Conservation (phyloP, 1,139 yeast genomes). For the Blastobotrys capitulatus region DNA sequence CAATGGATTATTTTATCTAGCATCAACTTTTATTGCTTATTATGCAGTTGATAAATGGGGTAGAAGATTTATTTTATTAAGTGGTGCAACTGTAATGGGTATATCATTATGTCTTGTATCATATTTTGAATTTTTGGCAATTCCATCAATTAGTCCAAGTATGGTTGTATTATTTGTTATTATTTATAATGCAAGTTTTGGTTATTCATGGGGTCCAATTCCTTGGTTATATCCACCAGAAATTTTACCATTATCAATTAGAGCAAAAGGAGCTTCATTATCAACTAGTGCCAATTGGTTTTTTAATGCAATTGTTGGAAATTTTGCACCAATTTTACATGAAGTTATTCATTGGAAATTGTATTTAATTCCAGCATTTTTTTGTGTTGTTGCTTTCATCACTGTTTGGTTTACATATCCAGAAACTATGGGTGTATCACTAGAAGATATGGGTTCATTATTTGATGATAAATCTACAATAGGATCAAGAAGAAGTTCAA, state of each 20-base stretch:
- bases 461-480: slow-evolving; percentile 57
- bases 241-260: slow-evolving; percentile 78
- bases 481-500: slow-evolving; percentile 15
- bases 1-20: slow-evolving; percentile 68
- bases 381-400: slow-evolving; percentile 66
- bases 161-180: slow-evolving; percentile 73
- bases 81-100: slow-evolving; percentile 80
- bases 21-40: slow-evolving; percentile 87
- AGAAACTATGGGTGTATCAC: slow-evolving; percentile 81
- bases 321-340: slow-evolving; percentile 79
- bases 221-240: slow-evolving; percentile 92
- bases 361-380: slow-evolving; percentile 73
- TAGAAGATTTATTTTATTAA: slow-evolving; percentile 68
- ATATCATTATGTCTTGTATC: slow-evolving; percentile 61
- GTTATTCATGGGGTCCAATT: slow-evolving; percentile 86
- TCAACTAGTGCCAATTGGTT: slow-evolving; percentile 94
- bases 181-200: slow-evolving; percentile 78
- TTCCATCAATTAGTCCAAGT: slow-evolving; percentile 53
- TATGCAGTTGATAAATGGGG: slow-evolving; percentile 88
- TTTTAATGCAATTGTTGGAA: slow-evolving; percentile 90
- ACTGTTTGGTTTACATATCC: slow-evolving; percentile 70
- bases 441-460: slow-evolving; percentile 83
- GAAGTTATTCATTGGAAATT: slow-evolving; percentile 74
- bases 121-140: slow-evolving; percentile 55
- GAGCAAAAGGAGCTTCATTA: slow-evolving; percentile 88